These are phyloP conservation scores for Myxozyma kluyveri DNA, from an alignment of 805 yeast genomes.

Conservation along the genomic window DNA sequence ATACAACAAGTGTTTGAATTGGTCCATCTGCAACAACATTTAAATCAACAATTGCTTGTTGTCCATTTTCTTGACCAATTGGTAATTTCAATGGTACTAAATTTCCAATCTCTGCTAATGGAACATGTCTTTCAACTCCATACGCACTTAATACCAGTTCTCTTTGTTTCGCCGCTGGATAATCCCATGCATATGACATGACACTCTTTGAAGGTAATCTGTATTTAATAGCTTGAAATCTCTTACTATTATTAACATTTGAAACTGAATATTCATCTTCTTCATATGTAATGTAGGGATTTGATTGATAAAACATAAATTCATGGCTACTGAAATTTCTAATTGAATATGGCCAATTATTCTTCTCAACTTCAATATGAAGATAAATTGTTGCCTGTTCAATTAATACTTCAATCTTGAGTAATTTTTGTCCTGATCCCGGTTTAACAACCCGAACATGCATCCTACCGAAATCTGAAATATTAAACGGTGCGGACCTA, in stretches of 20 bases:
- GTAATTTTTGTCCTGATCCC: constrained; percentile 57
- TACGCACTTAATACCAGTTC: constrained; percentile 72
- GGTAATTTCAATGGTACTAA: constrained; percentile 81
- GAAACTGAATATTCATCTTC: constrained; percentile 61
- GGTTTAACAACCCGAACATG: constrained; percentile 67
- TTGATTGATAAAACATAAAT: constrained; percentile 76
- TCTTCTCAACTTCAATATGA: constrained; percentile 66
- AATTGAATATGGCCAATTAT: constrained; percentile 89
- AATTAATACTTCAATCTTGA: constrained; percentile 70
- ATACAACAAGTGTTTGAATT: constrained; percentile 78
- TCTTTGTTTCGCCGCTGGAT: constrained; percentile 82
- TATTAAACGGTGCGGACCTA: constrained; percentile 87
- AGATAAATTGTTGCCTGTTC: constrained; percentile 81
- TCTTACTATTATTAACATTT: constrained; percentile 9
- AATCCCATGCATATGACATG: constrained; percentile 99
- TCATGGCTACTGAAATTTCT: constrained; percentile 87
- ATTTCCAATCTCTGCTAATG: constrained; percentile 89
- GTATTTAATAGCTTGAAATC: constrained; percentile 74
- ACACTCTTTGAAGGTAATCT: constrained; percentile 83
- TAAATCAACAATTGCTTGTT: constrained; percentile 58
- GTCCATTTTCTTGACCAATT: constrained; percentile 40
- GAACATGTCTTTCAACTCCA: constrained; percentile 72
- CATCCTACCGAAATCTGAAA: constrained; percentile 80
- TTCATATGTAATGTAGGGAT: constrained; percentile 35
- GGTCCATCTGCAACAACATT: constrained; percentile 97